Conservation (phyloP, 108 stramenopile species). For the Cyclotella atomus region DNA sequence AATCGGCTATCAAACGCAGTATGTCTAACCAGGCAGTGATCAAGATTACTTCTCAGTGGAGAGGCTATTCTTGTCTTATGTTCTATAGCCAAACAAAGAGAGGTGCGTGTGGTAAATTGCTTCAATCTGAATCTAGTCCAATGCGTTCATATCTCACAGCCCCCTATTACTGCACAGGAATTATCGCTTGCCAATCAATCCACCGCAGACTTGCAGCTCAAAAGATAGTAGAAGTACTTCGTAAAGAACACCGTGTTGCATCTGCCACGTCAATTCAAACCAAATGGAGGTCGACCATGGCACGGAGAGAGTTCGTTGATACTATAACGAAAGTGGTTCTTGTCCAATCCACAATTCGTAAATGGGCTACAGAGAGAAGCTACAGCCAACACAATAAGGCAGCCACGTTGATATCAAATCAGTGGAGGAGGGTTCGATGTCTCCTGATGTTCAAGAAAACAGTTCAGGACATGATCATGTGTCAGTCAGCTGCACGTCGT, state of each 20-base stretch:
- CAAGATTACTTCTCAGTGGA: constrained; percentile 1
- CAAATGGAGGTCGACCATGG: background rate
- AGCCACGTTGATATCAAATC: background rate
- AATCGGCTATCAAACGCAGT: background rate
- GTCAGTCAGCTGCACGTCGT: background rate
- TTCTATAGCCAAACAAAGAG: background rate
- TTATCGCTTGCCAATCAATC: background rate
- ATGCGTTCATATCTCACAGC: background rate
- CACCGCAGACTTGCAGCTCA: background rate
- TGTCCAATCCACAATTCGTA: background rate
- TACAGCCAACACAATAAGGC: background rate
- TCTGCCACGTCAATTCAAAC: background rate
- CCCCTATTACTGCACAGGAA: background rate
- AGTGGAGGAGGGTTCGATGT: background rate
- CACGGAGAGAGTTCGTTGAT: background rate
- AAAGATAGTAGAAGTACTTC: background rate
- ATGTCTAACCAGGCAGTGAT: background rate
- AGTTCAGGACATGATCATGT: background rate
- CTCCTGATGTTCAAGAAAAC: background rate
- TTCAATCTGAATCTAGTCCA: background rate
- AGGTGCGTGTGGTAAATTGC: background rate
- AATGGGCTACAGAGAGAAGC: background rate
- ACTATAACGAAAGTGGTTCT: background rate
- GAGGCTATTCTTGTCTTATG: background rate
- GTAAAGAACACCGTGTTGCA: background rate